Conservation (phyloP, 129 eudicot genomes). For the Tagetes erecta region DNA sequence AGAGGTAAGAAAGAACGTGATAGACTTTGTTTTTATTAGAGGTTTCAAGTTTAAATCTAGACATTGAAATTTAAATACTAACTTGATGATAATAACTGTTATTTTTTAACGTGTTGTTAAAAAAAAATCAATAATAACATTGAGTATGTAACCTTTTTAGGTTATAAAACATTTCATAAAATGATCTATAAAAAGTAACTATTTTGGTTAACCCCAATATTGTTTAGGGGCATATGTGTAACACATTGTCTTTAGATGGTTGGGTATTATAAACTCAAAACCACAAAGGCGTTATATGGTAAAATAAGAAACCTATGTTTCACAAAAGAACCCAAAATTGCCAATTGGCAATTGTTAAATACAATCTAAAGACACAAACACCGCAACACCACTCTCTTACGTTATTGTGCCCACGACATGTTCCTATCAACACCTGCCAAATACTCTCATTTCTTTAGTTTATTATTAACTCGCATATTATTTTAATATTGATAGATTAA, state of each 20-base stretch:
- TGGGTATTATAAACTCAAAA: not conserved
- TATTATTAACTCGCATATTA: not conserved
- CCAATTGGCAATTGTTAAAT: constrained; percentile 38
- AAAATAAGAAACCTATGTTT: constrained; percentile 12
- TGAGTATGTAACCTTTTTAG: too few relatives aligned
- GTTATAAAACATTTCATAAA: too few relatives aligned
- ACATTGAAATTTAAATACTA: too few relatives aligned
- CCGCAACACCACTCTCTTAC: constrained; percentile 34
- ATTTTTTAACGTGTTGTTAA: too few relatives aligned
- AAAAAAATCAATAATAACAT: too few relatives aligned
- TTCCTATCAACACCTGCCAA: constrained; percentile 36
- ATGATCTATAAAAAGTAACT: not conserved
- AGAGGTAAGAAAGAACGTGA: too few relatives aligned
- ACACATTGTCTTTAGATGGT: not conserved
- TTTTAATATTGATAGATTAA: not conserved
- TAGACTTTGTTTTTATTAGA: too few relatives aligned
- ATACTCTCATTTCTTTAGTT: constrained; percentile 15
- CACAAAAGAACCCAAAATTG: constrained; percentile 4
- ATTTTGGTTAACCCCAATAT: not conserved
- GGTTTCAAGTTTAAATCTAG: too few relatives aligned
- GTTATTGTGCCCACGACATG: constrained; percentile 41
- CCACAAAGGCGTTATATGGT: constrained; percentile 19
- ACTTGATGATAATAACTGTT: too few relatives aligned
- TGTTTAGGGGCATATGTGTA: not conserved
- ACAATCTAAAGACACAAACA: not conserved